These are phyloP conservation scores for Aspergillus sp. DNA, from an alignment of 2,329 filamentous ascomycete genomes.

Conservation along the genomic window DNA sequence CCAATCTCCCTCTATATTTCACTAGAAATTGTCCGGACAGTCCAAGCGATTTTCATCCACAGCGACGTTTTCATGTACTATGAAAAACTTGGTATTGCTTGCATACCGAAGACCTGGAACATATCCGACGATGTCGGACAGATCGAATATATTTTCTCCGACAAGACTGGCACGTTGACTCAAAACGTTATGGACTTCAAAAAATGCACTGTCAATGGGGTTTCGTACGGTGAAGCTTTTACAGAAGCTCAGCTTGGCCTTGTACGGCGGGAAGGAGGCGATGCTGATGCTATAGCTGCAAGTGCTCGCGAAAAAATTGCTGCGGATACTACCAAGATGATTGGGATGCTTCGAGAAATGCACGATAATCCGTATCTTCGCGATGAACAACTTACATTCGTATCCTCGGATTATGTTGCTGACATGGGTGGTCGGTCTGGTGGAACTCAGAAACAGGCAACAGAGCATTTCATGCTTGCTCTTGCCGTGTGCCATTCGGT, in stretches of 20 bases:
- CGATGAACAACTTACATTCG: slow-evolving; percentile 86
- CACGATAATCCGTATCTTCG: slow-evolving; percentile 89
- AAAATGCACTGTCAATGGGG: slow-evolving; percentile 94
- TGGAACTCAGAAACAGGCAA: slow-evolving; percentile 71
- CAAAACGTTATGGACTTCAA: slow-evolving; percentile 99
- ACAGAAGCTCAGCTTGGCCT: slow-evolving; percentile 96
- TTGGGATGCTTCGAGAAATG: slow-evolving; percentile 69
- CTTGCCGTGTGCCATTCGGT: slow-evolving; percentile 96
- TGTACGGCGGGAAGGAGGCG: slow-evolving; percentile 84
- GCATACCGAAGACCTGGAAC: slow-evolving; percentile 97
- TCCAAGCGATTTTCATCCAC: slow-evolving; percentile 96
- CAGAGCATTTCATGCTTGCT: slow-evolving; percentile 89
- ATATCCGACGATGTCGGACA: slow-evolving; percentile 97
- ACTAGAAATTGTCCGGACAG: slow-evolving; percentile 88
- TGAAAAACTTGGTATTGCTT: slow-evolving; percentile 87
- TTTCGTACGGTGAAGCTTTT: slow-evolving; percentile 94
- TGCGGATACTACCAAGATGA: slow-evolving; percentile 69
- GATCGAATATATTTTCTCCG: slow-evolving; percentile 98
- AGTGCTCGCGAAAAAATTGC: slow-evolving; percentile 76
- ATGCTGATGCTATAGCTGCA: slow-evolving; percentile 77
- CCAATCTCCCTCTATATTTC: slow-evolving; percentile 98
- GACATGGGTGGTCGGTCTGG: slow-evolving; percentile 79
- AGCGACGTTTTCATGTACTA: slow-evolving; percentile 97
- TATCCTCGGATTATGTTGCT: slow-evolving; percentile 83
- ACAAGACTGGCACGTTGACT: slow-evolving; percentile 87